These are phyloP conservation scores for Galerina sulciceps DNA, from an alignment of 768 basidiomycete genomes.

Conservation along the genomic window DNA sequence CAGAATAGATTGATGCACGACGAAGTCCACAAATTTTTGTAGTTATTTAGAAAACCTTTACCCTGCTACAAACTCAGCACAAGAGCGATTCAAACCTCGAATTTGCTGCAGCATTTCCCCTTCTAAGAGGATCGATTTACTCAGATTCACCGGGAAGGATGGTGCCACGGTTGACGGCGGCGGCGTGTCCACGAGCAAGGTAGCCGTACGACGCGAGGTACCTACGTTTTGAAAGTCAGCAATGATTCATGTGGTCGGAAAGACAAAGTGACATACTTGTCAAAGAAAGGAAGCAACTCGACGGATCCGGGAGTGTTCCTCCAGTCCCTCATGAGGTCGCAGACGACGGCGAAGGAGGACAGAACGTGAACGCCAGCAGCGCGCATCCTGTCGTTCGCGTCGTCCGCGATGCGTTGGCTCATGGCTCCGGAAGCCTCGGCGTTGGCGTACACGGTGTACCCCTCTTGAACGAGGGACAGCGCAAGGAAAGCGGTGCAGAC, in stretches of 20 bases:
- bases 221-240: conserved; percentile 12
- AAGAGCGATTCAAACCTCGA: no score
- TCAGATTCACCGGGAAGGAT: conserved; percentile 27
- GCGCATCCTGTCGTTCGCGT: conserved; percentile 53
- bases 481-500: conserved; percentile 55
- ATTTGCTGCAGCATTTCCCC: no score
- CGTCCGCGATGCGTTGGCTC: conserved; percentile 41
- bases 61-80: no score
- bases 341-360: conserved; percentile 46
- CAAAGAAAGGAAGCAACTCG: conserved; percentile 48
- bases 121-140: neutral
- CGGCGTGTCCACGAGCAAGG: conserved; percentile 30
- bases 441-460: conserved; percentile 52
- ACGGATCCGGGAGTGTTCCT: conserved; percentile 46
- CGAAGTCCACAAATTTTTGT: no score
- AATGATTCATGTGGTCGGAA: neutral
- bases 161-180: conserved; percentile 24
- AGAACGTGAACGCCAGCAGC: conserved; percentile 49
- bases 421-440: conserved; percentile 50
- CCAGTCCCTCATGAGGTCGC: conserved; percentile 58
- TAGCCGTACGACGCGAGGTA: conserved; percentile 29
- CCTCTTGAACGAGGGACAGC: conserved; percentile 47
- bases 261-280: conserved; percentile 36
- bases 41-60: no score
- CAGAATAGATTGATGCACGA: no score